Evolutionary conservation across 805 yeast genomes (phyloP).

Genomic region (Saturnispora sanitii): DNA sequence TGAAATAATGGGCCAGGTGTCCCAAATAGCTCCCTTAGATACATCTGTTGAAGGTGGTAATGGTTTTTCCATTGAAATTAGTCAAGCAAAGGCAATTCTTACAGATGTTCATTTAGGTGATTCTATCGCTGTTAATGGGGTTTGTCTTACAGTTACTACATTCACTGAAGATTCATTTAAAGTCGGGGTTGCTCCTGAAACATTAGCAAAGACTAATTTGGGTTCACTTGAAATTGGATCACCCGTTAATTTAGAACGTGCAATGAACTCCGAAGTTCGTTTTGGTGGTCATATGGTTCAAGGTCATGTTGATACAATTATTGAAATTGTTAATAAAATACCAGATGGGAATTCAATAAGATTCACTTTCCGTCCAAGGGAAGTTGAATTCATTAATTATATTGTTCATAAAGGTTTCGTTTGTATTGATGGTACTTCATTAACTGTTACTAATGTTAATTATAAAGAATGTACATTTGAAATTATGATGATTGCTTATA

Average conservation of each 20-base stretch:
- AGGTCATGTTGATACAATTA: constrained; percentile 93
- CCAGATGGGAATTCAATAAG: constrained; percentile 71
- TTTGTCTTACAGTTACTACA: constrained; percentile 86
- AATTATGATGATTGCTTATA: constrained; percentile 86
- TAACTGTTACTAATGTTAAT: constrained; percentile 78
- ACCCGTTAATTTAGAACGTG: constrained; percentile 83
- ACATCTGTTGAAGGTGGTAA: constrained; percentile 48
- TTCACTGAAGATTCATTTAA: constrained; percentile 54
- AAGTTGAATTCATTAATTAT: constrained; percentile 50
- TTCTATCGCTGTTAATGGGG: constrained; percentile 83
- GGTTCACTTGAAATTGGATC: constrained; percentile 49
- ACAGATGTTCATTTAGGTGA: constrained; percentile 88
- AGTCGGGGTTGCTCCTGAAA: constrained; percentile 91
- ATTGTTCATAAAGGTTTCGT: constrained; percentile 95
- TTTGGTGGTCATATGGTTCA: constrained; percentile 98
- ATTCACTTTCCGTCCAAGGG: constrained; percentile 65
- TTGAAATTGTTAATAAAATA: constrained; percentile 42
- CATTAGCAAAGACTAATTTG: constrained; percentile 70
- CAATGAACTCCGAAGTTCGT: constrained; percentile 68
- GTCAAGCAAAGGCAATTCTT: constrained; percentile 51
- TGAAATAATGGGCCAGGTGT: constrained; percentile 64
- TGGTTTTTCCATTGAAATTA: constrained; percentile 63
- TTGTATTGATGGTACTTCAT: constrained; percentile 84
- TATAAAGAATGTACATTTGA: constrained; percentile 48
- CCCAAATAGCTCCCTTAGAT: constrained; percentile 39